A percentile compares a stretch with the other conserved stretches of the same genome.
phyloP scores from a whole-genome alignment of 805 yeast genomes.

The Metschnikowia hibisci region DNA sequence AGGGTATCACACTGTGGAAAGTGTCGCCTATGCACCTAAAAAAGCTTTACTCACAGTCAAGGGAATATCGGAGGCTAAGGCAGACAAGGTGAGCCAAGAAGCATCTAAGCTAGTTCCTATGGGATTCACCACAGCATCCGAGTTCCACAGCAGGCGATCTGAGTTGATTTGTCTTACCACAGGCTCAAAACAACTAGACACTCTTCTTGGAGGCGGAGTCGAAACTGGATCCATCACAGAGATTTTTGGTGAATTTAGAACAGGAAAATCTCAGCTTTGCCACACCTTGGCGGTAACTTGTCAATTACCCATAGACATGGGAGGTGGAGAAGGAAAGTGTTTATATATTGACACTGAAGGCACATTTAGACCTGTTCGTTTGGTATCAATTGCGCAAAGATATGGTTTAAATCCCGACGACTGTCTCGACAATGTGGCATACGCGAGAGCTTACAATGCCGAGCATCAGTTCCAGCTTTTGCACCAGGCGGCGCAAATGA shows the following conservation, averaged over 20 bases:
- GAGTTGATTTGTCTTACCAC: slow-evolving; percentile 92
- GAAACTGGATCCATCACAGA: slow-evolving; percentile 98
- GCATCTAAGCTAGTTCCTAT: slow-evolving; percentile 86
- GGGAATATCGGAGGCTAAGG: slow-evolving; percentile 95
- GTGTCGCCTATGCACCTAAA: slow-evolving; percentile 90
- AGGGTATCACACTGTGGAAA: slow-evolving; percentile 86
- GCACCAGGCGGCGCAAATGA: slow-evolving; percentile 90
- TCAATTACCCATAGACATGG: slow-evolving; percentile 92
- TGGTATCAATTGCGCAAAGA: slow-evolving; percentile 85
- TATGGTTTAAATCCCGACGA: slow-evolving; percentile 90
- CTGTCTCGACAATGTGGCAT: slow-evolving; percentile 95
- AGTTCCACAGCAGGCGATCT: slow-evolving; percentile 82
- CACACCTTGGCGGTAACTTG: slow-evolving; percentile 96
- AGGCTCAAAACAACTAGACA: slow-evolving; percentile 91
- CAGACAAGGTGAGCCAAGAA: slow-evolving; percentile 76
- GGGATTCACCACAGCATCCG: slow-evolving; percentile 97
- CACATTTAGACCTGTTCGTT: slow-evolving; percentile 88
- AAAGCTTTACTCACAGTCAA: slow-evolving; percentile 71
- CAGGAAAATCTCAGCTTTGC: slow-evolving; percentile 95
- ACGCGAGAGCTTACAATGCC: slow-evolving; percentile 95
- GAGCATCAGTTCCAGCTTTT: slow-evolving; percentile 89
- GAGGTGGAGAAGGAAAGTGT: slow-evolving; percentile 98
- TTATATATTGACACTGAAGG: slow-evolving; percentile 96
- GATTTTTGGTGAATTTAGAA: slow-evolving; percentile 94
- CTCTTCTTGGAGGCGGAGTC: slow-evolving; percentile 91